Conservation (phyloP, 345 rosid species). For the Laguncularia racemosa region DNA sequence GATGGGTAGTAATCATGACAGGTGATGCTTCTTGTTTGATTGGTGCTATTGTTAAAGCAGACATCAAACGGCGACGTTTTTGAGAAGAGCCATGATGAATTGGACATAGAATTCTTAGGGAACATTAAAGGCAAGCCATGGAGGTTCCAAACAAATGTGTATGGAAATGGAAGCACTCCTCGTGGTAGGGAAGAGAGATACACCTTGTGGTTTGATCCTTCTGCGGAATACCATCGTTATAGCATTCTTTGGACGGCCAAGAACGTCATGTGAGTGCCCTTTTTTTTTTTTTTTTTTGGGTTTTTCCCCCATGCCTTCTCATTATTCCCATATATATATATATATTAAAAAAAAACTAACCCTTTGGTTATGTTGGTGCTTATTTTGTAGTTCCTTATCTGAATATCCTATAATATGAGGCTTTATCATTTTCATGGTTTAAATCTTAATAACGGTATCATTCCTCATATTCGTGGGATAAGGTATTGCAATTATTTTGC, state of each 20-base stretch:
- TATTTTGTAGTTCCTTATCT: too few relatives aligned
- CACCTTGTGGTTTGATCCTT: slow-evolving; percentile 89
- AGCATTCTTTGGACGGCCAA: slow-evolving; percentile 81
- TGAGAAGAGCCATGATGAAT: slow-evolving; percentile 76
- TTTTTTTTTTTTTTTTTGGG: too few relatives aligned
- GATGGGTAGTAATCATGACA: neutral
- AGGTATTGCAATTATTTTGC: too few relatives aligned
- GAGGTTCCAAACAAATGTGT: slow-evolving; percentile 90
- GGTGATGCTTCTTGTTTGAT: neutral
- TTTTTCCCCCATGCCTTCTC: too few relatives aligned
- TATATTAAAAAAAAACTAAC: too few relatives aligned
- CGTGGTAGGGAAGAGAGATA: slow-evolving; percentile 95
- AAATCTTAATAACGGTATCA: too few relatives aligned
- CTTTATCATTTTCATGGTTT: too few relatives aligned
- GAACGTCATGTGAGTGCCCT: slow-evolving; percentile 58
- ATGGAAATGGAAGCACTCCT: slow-evolving; percentile 82
- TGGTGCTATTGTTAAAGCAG: slow-evolving; percentile 17
- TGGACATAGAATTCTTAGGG: slow-evolving; percentile 93
- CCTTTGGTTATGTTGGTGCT: too few relatives aligned
- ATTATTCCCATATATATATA: too few relatives aligned
- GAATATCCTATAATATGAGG: too few relatives aligned
- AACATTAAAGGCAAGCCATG: slow-evolving; percentile 77
- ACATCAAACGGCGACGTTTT: slow-evolving; percentile 83
- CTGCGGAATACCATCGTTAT: slow-evolving; percentile 73
- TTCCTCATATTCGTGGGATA: too few relatives aligned